Conservation (phyloP, 495 filamentous ascomycete genomes). For the Cetradonia linearis region DNA sequence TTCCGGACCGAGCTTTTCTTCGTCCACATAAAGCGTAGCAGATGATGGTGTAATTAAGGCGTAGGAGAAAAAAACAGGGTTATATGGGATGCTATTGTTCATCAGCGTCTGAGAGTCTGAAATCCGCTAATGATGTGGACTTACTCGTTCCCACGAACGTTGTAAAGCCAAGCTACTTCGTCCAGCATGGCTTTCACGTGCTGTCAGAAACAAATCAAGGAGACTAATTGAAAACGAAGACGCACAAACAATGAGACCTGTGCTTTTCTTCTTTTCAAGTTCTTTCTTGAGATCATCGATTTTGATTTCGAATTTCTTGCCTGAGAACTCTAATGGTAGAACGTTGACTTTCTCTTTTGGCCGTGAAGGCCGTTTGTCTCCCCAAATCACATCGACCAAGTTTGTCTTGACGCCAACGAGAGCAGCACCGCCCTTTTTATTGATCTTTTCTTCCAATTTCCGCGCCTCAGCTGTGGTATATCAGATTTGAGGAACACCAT, state of each 20-base stretch:
- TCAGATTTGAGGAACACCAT: slow-evolving; percentile 18
- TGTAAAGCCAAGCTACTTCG: slow-evolving; percentile 97
- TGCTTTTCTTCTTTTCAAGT: slow-evolving; percentile 79
- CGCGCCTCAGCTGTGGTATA: slow-evolving; percentile 54
- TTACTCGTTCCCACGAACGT: slow-evolving; percentile 85
- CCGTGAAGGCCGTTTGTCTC: slow-evolving; percentile 54
- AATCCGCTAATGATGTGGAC: slow-evolving; percentile 20
- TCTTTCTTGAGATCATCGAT: slow-evolving; percentile 81
- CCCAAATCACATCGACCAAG: slow-evolving; percentile 84
- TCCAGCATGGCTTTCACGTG: slow-evolving; percentile 63
- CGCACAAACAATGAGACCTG: slow-evolving; percentile 77
- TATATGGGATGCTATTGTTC: slow-evolving; percentile 76
- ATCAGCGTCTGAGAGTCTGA: slow-evolving; percentile 20
- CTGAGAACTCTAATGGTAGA: slow-evolving; percentile 61
- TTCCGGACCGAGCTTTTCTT: slow-evolving; percentile 61
- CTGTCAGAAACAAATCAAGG: neutral
- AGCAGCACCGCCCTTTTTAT: slow-evolving; percentile 72
- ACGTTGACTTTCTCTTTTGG: slow-evolving; percentile 68
- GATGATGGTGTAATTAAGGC: slow-evolving; percentile 73
- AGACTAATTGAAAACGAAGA: neutral
- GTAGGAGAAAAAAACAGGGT: slow-evolving; percentile 98
- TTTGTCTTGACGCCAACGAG: slow-evolving; percentile 67
- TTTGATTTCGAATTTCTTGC: slow-evolving; percentile 76
- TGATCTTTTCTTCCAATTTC: slow-evolving; percentile 77
- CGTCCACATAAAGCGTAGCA: slow-evolving; percentile 77